Conservation (phyloP, 2,329 filamentous ascomycete genomes). For the Aspergillus aculeatus region DNA sequence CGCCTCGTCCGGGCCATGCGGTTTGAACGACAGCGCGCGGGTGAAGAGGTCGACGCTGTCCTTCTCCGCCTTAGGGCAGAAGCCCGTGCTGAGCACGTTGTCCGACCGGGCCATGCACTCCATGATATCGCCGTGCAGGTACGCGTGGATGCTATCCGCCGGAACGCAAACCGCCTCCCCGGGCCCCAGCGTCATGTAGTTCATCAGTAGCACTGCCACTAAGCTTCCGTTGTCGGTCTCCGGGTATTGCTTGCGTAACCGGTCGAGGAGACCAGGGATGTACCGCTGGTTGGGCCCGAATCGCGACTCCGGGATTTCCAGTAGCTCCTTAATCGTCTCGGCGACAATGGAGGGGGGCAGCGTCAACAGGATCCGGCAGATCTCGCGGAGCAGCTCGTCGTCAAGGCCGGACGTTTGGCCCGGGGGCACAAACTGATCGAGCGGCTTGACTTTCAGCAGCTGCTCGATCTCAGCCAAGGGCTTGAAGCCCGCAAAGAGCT, state of each 20-base stretch:
- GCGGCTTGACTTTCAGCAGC: conserved; percentile 56
- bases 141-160: conserved; percentile 72
- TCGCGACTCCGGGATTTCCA: conserved; percentile 46
- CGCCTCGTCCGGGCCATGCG: conserved; percentile 58
- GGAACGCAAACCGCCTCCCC: conserved; percentile 70
- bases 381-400: conserved; percentile 57
- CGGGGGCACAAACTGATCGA: conserved; percentile 55
- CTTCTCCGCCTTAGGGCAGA: conserved; percentile 66
- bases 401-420: conserved; percentile 47
- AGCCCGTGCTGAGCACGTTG: conserved; percentile 72
- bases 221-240: conserved; percentile 64
- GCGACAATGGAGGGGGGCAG: conserved; percentile 53
- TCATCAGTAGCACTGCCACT: conserved; percentile 71
- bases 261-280: conserved; percentile 63
- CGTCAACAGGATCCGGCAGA: conserved; percentile 56
- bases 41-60: conserved; percentile 65
- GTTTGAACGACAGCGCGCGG: conserved; percentile 62
- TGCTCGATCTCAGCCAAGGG: conserved; percentile 59
- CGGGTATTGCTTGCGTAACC: conserved; percentile 64
- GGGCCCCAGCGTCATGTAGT: conserved; percentile 64
- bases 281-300: conserved; percentile 55
- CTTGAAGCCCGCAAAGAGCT: conserved; percentile 75
- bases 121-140: conserved; percentile 70
- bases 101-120: conserved; percentile 76
- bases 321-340: conserved; percentile 54